phyloP scores from a whole-genome alignment of 140 eudicot species.

The Ambrosia hybrid region DNA sequence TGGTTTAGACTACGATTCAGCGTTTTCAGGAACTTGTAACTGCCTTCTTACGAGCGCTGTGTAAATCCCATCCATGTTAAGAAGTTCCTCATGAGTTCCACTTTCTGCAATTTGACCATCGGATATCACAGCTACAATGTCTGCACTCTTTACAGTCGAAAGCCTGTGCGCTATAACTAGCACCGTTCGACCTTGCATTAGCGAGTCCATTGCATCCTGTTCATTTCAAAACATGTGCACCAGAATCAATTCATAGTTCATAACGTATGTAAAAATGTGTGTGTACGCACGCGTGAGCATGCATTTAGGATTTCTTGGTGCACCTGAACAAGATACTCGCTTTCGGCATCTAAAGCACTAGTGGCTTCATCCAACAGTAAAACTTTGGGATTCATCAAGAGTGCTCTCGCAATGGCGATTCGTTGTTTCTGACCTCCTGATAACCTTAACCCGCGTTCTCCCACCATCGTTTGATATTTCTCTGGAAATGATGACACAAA shows the following conservation, averaged over 20 bases:
- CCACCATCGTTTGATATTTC: slow-evolving; percentile 73
- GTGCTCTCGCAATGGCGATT: slow-evolving; percentile 62
- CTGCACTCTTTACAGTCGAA: slow-evolving; percentile 61
- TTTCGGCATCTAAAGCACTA: slow-evolving; percentile 87
- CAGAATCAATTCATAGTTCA: not conserved
- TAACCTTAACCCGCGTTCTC: slow-evolving; percentile 84
- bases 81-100: slow-evolving; percentile 57
- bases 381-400: slow-evolving; percentile 64
- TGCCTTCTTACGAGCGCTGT: slow-evolving; percentile 62
- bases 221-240: slow-evolving; percentile 2
- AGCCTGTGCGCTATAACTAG: slow-evolving; percentile 62
- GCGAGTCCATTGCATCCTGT: slow-evolving; percentile 68
- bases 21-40: slow-evolving; percentile 42
- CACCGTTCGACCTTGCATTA: slow-evolving; percentile 64
- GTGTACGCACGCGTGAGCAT: no score
- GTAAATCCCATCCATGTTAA: slow-evolving; percentile 53
- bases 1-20: slow-evolving; percentile 21
- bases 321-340: slow-evolving; percentile 91
- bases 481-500: slow-evolving; percentile 71
- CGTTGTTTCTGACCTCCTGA: slow-evolving; percentile 93
- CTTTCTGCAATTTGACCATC: slow-evolving; percentile 61
- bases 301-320: not conserved
- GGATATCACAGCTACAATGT: slow-evolving; percentile 55
- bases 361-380: slow-evolving; percentile 83
- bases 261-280: not conserved